These are phyloP conservation scores for Priceomyces castillae DNA, from an alignment of 805 yeast genomes.

Conservation along the genomic window DNA sequence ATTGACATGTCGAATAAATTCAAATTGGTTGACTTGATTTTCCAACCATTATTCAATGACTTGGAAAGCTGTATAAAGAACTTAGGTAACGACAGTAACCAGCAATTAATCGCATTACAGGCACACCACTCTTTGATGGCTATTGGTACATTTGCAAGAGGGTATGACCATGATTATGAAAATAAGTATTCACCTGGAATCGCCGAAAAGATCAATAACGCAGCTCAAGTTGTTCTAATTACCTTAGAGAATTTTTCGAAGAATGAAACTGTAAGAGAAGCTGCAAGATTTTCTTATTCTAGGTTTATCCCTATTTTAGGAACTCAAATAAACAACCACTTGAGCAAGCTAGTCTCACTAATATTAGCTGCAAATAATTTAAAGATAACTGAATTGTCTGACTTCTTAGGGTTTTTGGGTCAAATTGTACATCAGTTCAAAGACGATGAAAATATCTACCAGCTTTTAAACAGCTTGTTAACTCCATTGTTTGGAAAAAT, in stretches of 20 bases:
- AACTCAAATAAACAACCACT: conserved; percentile 42
- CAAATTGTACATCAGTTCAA: conserved; percentile 81
- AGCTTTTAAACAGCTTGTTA: conserved; percentile 67
- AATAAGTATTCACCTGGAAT: conserved; percentile 37
- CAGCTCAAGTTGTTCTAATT: conserved; percentile 79
- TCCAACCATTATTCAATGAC: conserved; percentile 72
- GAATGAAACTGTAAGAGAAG: conserved; percentile 72
- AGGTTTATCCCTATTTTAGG: conserved; percentile 75
- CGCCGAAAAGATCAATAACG: conserved; percentile 49
- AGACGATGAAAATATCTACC: conserved; percentile 64
- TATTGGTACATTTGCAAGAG: conserved; percentile 85
- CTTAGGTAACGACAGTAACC: conserved; percentile 20
- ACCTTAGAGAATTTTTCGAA: conserved; percentile 74
- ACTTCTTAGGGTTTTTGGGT: conserved; percentile 81
- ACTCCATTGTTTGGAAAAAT: conserved; percentile 72
- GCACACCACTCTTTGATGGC: conserved; percentile 87
- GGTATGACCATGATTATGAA: conserved; percentile 57
- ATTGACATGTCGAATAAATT: conserved; percentile 29
- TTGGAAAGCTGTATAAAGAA: conserved; percentile 59
- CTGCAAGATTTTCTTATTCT: conserved; percentile 83
- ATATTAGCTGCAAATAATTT: conserved; percentile 56
- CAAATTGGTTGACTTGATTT: conserved; percentile 57
- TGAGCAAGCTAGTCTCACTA: conserved; percentile 67
- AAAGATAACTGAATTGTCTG: conserved; percentile 64
- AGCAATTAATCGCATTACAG: conserved; percentile 53